These are phyloP conservation scores for Talaromyces sp. DNA, from an alignment of 2,329 filamentous ascomycete species.

Conservation along the genomic window DNA sequence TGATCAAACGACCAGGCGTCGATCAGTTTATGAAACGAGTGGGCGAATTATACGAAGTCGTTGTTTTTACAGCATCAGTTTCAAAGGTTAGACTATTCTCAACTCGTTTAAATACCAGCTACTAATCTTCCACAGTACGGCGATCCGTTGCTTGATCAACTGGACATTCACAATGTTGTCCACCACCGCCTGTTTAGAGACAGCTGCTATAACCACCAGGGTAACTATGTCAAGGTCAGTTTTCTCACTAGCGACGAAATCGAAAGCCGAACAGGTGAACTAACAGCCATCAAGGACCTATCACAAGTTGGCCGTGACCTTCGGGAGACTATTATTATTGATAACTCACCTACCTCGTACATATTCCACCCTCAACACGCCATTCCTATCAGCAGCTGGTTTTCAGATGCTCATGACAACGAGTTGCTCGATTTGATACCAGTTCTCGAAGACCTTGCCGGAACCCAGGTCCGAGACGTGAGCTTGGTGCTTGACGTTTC, in stretches of 20 bases:
- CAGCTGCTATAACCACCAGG: slow-evolving; percentile 98
- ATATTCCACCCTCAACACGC: slow-evolving; percentile 99
- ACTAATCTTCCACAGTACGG: slow-evolving; percentile 63
- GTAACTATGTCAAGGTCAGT: slow-evolving; percentile 87
- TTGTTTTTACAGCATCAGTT: slow-evolving; percentile 97
- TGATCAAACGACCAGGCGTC: slow-evolving; percentile 97
- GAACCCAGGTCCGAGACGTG: slow-evolving; percentile 84
- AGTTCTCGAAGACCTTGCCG: slow-evolving; percentile 93
- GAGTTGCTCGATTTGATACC: slow-evolving; percentile 96
- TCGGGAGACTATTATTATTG: slow-evolving; percentile 97
- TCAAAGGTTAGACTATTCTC: slow-evolving; percentile 67
- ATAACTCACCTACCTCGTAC: slow-evolving; percentile 98
- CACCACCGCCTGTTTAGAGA: slow-evolving; percentile 96
- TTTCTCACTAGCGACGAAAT: neutral
- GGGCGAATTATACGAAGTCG: slow-evolving; percentile 95
- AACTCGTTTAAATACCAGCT: neutral
- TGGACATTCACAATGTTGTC: slow-evolving; percentile 95
- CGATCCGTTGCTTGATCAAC: slow-evolving; percentile 89
- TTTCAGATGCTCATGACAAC: slow-evolving; percentile 98
- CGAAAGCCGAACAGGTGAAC: slow-evolving; percentile 13
- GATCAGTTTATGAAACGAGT: slow-evolving; percentile 99
- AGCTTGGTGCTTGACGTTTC: slow-evolving; percentile 93
- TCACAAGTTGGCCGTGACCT: slow-evolving; percentile 95
- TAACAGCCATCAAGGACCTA: slow-evolving; percentile 60
- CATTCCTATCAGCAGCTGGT: slow-evolving; percentile 99